Evolutionary conservation across 352 stramenopile genomes (phyloP), one percentile per base, ranked within the genome.

Genomic region (Plasmopara muralis): DNA sequence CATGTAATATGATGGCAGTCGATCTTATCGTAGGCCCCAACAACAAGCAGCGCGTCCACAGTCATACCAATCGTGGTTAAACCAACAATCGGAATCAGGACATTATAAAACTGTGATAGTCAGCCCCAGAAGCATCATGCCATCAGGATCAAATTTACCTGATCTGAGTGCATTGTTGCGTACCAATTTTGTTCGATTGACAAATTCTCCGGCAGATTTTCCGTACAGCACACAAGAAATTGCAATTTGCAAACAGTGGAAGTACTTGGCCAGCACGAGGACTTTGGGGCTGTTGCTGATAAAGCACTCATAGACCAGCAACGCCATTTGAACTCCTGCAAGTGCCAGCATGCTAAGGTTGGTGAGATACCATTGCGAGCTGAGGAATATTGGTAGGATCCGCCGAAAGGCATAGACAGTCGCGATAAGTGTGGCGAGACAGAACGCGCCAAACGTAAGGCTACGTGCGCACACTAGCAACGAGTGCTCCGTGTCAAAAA

Each of bases 201-300:
- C 69, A 47, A 85, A 66, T 44, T 85, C 75, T 29, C 77, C 83
- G 13, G 78, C 78, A 15, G 83, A 67, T 40, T 77, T 79, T 10
- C 78, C 78, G 46, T 87, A 89, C 6, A 89, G 50, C 53, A 85
- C 57, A 37, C 78, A 89, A 30, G 78, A 85, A 9, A 83, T 72
- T 9, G 73, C 72, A 47, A 89, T 66, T 49, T 89, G 78, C 31
- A 89, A 41, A 18, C 71, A 77, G 25, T 74, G 78, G 39, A 77
- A 84, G 65, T 85, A 89, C 66, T 89, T 89, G 64, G 68, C 59
- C 18, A 78, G 57, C 40, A 89, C 72, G 39, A 89, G 72, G 29
- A 85, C 60, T 47, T 79, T 77, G 42, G 73, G 44, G 60, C 61
- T 80, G 58, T 82, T 84, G 38, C 67, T 45, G 28, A 82, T 38